Percentiles rank a stretch among this genome's conserved stretches.
These are phyloP conservation scores for Aspergillus cavernicola DNA, from an alignment of 495 filamentous ascomycete genomes.

Conservation along the genomic window DNA sequence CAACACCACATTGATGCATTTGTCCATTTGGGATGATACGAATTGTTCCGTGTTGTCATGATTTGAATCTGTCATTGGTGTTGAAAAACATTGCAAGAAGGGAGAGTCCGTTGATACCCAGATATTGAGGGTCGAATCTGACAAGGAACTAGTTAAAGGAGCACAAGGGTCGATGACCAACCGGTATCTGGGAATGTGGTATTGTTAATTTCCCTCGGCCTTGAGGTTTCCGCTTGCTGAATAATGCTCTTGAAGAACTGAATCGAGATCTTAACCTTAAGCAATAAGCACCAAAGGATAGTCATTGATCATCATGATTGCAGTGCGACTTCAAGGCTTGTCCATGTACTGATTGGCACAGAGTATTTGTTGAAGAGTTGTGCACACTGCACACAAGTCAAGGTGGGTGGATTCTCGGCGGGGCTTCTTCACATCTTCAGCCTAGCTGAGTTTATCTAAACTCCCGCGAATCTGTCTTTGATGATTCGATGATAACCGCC, in stretches of 20 bases:
- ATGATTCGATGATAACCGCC: slow-evolving; percentile 6
- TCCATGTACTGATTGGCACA: not conserved
- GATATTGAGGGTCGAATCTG: too few relatives aligned
- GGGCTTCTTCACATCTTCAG: slow-evolving; percentile 3
- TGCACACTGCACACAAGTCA: not conserved
- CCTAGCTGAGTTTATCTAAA: slow-evolving; percentile 4
- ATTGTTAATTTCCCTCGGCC: too few relatives aligned
- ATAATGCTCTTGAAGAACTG: too few relatives aligned
- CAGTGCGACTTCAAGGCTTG: slow-evolving; percentile 1
- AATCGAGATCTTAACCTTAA: slow-evolving; percentile 14
- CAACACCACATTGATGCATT: not conserved
- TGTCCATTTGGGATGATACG: not conserved
- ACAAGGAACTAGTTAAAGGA: too few relatives aligned
- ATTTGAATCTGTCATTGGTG: not conserved
- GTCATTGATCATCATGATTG: slow-evolving; percentile 7
- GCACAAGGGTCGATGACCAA: too few relatives aligned
- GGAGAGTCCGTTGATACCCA: not conserved
- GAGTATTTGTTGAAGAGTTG: not conserved
- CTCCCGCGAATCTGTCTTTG: not conserved
- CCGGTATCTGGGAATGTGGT: too few relatives aligned
- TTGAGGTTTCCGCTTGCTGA: too few relatives aligned
- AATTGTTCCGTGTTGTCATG: not conserved
- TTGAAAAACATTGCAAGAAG: not conserved
- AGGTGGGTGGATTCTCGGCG: too few relatives aligned
- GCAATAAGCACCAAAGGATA: not conserved